Conservation (phyloP, 176 grass and related monocot species). For the Hyparrhenia diplandra region DNA sequence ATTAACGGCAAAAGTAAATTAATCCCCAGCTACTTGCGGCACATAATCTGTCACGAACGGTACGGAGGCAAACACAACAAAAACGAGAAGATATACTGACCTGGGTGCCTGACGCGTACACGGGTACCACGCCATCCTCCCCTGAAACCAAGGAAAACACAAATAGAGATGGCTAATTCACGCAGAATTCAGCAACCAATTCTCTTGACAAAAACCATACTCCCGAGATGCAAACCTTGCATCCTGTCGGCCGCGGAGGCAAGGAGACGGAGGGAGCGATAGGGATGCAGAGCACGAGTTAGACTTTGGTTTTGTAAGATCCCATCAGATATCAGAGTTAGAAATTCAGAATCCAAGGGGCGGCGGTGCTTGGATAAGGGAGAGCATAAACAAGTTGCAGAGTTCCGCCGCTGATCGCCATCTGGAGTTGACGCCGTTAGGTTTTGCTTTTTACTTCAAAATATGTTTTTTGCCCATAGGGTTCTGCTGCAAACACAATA, state of each 20-base stretch:
- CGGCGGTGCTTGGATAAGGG: neutral
- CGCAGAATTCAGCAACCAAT: neutral
- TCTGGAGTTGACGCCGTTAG: no score
- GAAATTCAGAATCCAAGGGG: neutral
- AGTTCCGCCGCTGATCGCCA: neutral
- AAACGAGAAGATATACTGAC: neutral
- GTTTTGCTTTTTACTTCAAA: no score
- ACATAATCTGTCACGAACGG: neutral
- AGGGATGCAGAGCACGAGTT: neutral
- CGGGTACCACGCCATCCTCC: conserved; percentile 7
- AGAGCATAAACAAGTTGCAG: neutral
- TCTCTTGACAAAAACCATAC: neutral
- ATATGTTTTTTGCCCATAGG: no score
- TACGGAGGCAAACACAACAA: neutral
- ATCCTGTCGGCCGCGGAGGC: neutral
- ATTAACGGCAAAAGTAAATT: neutral
- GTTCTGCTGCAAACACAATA: no score
- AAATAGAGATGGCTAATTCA: neutral
- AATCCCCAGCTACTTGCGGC: neutral
- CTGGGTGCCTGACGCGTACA: conserved; percentile 11
- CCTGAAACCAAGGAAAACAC: neutral
- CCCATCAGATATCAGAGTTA: neutral
- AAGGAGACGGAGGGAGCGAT: neutral
- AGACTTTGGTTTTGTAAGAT: neutral
- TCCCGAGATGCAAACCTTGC: neutral